These are phyloP conservation scores for Lentinula aciculospora DNA, from an alignment of 768 basidiomycete species.

Conservation along the genomic window DNA sequence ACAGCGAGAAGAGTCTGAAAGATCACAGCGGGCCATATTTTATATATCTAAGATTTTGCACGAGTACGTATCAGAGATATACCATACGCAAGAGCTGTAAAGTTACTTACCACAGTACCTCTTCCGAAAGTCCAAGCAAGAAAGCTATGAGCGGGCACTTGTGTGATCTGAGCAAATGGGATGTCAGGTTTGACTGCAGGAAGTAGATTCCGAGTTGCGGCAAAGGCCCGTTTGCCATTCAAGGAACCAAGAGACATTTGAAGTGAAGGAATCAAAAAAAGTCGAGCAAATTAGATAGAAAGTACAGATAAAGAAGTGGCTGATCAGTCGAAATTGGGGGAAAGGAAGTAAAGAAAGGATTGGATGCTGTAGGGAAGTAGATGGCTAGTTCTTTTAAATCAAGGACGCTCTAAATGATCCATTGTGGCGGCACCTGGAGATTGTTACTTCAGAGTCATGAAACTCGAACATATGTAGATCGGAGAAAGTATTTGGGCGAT, in stretches of 20 bases:
- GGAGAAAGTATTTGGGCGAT: not conserved
- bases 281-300: not conserved
- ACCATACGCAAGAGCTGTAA: not conserved
- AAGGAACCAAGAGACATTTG: not conserved
- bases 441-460: not conserved
- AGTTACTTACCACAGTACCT: constrained; percentile 3
- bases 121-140: constrained; percentile 10
- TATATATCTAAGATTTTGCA: not conserved
- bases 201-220: not conserved
- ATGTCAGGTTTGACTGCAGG: constrained; percentile 8
- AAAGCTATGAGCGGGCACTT: constrained; percentile 8
- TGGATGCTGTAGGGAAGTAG: not conserved
- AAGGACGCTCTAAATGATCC: not conserved
- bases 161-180: constrained; percentile 3
- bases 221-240: constrained; percentile 3
- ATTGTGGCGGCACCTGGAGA: not conserved
- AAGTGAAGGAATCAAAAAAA: not conserved
- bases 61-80: not conserved
- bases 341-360: not conserved
- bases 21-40: constrained; percentile 10
- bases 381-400: not conserved
- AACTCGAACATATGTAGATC: not conserved
- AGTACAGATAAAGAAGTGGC: not conserved
- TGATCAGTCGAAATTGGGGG: not conserved
- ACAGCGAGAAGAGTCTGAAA: constrained; percentile 7